Conservation (phyloP, 495 filamentous ascomycete species). For the Friedmanniomyces endolithicus region DNA sequence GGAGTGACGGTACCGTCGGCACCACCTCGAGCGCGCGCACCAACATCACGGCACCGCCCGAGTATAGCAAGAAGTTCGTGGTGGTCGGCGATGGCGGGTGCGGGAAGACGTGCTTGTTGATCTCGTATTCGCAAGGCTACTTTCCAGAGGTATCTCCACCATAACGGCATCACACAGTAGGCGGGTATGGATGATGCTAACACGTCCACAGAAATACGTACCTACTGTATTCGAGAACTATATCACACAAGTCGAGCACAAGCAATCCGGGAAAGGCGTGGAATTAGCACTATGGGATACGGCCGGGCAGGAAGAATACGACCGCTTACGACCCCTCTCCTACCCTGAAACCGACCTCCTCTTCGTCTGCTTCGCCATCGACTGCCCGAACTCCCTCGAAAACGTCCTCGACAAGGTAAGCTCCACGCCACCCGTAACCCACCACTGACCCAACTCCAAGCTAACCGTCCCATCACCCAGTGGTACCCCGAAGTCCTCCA, state of each 20-base stretch:
- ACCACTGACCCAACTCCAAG: not conserved
- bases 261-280: slow-evolving; percentile 75
- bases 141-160: slow-evolving; percentile 81
- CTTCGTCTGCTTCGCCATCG: slow-evolving; percentile 98
- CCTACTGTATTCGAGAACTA: slow-evolving; percentile 99
- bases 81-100: slow-evolving; percentile 97
- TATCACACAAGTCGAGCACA: slow-evolving; percentile 88
- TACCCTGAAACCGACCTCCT: slow-evolving; percentile 96
- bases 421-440: not conserved
- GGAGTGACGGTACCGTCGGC: slow-evolving; percentile 72
- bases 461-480: slow-evolving; percentile 37
- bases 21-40: slow-evolving; percentile 61
- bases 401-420: slow-evolving; percentile 97
- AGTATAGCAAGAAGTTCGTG: slow-evolving; percentile 97
- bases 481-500: slow-evolving; percentile 99
- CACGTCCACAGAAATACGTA: slow-evolving; percentile 78
- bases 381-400: slow-evolving; percentile 94
- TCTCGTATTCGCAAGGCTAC: slow-evolving; percentile 94
- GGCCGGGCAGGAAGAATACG: slow-evolving; percentile 96
- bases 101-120: slow-evolving; percentile 95
- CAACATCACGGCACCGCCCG: slow-evolving; percentile 73
- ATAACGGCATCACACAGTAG: not conserved
- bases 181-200: slow-evolving; percentile 5
- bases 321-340: slow-evolving; percentile 84
- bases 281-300: slow-evolving; percentile 98